Evolutionary conservation across 2,329 filamentous ascomycete genomes (phyloP).

Genomic region (Botrytis galanthina): DNA sequence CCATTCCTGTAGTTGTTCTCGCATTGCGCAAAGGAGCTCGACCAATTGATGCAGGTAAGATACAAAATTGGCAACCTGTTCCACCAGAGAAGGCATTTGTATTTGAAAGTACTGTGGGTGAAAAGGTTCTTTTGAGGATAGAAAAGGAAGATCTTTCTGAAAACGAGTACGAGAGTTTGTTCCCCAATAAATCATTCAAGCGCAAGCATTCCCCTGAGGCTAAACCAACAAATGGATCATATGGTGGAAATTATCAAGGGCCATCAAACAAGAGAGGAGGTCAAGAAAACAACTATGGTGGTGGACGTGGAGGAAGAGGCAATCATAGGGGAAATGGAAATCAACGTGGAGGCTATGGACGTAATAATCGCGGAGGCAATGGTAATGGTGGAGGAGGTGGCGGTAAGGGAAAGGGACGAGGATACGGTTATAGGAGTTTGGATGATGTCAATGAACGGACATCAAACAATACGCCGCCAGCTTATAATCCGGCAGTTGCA

Average conservation of each 20-base stretch:
- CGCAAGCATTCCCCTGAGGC: constrained; percentile 57
- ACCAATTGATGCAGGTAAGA: constrained; percentile 76
- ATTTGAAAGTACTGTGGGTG: constrained; percentile 81
- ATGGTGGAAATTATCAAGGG: constrained; percentile 37
- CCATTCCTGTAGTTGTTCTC: constrained; percentile 75
- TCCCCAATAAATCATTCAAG: constrained; percentile 59
- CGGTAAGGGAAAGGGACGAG: constrained; percentile 46
- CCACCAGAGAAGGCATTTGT: constrained; percentile 66
- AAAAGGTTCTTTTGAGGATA: constrained; percentile 80
- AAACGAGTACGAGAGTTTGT: constrained; percentile 61
- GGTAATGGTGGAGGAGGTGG: constrained; percentile 40
- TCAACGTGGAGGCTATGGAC: constrained; percentile 37
- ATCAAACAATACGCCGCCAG: constrained; percentile 40
- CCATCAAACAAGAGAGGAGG: constrained; percentile 37
- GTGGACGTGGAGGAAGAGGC: constrained; percentile 37
- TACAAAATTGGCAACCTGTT: constrained; percentile 80
- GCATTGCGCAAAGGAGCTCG: constrained; percentile 73
- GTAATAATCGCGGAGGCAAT: constrained; percentile 36
- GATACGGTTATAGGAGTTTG: constrained; percentile 61
- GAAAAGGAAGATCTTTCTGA: constrained; percentile 66
- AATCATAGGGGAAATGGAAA: constrained; percentile 45
- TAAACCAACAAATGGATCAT: constrained; percentile 31
- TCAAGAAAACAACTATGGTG: constrained; percentile 33
- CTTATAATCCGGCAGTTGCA: constrained; percentile 36
- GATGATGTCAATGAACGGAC: constrained; percentile 59